Evolutionary conservation across 441 rosid species (phyloP).

Genomic region (Jatropha multifida): DNA sequence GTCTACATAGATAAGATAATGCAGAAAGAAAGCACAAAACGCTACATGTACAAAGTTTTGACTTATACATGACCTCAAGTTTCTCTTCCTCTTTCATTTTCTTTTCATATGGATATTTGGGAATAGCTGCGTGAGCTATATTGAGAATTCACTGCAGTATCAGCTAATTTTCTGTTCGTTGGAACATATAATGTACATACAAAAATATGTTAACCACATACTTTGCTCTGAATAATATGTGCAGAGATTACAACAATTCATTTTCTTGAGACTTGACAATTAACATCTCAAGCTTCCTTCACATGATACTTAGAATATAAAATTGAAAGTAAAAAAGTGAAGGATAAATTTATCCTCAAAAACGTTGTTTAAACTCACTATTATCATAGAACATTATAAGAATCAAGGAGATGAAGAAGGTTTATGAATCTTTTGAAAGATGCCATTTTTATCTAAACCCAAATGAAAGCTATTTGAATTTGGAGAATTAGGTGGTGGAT

Average conservation of each 20-base stretch:
- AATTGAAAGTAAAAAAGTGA: background rate
- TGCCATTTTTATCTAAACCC: constrained; percentile 43
- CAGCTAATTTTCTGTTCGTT: background rate
- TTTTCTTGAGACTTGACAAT: background rate
- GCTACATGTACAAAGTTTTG: constrained; percentile 19
- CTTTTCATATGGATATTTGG: constrained; percentile 21
- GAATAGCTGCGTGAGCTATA: constrained; percentile 5
- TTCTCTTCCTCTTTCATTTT: background rate
- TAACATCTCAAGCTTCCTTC: background rate
- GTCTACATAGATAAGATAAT: constrained; percentile 32
- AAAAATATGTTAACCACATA: background rate
- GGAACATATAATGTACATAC: background rate
- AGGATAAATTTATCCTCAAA: background rate
- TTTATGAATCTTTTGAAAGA: constrained; percentile 37
- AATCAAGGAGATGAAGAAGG: constrained; percentile 15
- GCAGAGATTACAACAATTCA: background rate
- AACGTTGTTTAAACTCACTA: background rate
- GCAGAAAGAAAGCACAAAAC: constrained; percentile 5
- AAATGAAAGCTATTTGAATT: constrained; percentile 21
- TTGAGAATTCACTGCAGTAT: background rate
- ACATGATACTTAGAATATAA: background rate
- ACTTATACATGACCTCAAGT: constrained; percentile 14
- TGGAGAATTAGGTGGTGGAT: constrained; percentile 34
- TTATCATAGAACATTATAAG: background rate
- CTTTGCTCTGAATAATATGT: background rate